Base-by-base conservation (phyloP, 2,329 filamentous ascomycete genomes). In the Aciculosporium take region DNA sequence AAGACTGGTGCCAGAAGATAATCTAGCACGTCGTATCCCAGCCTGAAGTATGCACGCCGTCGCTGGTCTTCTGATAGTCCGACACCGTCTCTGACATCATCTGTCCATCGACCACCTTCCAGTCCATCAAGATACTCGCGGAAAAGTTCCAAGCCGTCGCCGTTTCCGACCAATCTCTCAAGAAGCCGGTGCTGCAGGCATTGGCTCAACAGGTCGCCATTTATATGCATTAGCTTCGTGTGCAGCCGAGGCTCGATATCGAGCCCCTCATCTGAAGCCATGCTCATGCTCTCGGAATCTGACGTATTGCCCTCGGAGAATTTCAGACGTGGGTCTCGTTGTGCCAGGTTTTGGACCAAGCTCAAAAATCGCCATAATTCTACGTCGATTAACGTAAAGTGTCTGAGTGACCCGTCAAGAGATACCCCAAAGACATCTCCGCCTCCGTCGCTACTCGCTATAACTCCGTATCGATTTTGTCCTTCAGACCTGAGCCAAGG, bases 311-410 rank as follows among this genome's bases (percentile, higher is more conserved):
- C 28, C 4, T 24, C 20, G 23, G 36, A 5, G 9, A 73, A 69
- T 44, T 67, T 76, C 10, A 77, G 57, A 3, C 54, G 48, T 6
- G 57, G 52, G 21, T 68, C 71, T 21, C 60, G 56, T 36, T 69
- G 57, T 23, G 74, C 76, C 37, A 93, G 56, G 44, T 81, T 80
- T 53, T 93, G 80, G 1, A 95, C 55, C 47, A 89, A 76, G 43
- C 72, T 71, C 5, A 96, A 66, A 4, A 94, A 65, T 6, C 70
- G 68, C 74, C 81, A 83, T 7, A 79, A 71, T 2, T 72, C 59
- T 15, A 71, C 52, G 8, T 69, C 64, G 1, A 96, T 61, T 12
- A 88, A 61, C 1, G 72, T 72, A 50, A 95, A 81, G 42, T 81
- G 74, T 46, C 75, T 74, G 20, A 88, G 52, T 0, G 79, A 76